Evolutionary conservation across 1,284 basidiomycete species (phyloP), one percentile per base, ranked within the genome.

Genomic region (Laetiporus sulphureus): DNA sequence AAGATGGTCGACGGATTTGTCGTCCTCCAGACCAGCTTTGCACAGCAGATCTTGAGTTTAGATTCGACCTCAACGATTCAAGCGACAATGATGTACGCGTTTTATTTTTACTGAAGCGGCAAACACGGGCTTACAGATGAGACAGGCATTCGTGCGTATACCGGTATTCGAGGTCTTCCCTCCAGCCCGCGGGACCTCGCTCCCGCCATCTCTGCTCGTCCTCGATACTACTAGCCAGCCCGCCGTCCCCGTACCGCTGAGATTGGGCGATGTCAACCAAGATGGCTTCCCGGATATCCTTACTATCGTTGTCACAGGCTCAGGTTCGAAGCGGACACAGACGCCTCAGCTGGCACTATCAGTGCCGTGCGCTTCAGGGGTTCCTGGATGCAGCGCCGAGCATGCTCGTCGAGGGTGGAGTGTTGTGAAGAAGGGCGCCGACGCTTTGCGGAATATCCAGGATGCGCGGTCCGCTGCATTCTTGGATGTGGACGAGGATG

Each of bases 201-300:
- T 58, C 3, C 68, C 77, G 18, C 72, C 65, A 2, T 73, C 76
- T 20, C 73, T 93, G 8, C 73, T 91, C 2, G 74, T 91, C 12
- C 64, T 77, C 20, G 85, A 89, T 55, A 79, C 73, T 34, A 73
- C 78, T 4, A 65, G 73, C 42, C 64, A 63, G 0, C 82, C 85
- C 0, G 56, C 79, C 0, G 60, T 94, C 2, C 93, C 94, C 0
- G 64, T 93, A 5, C 72, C 89, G 0, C 63, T 98, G 31, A 84
- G 83, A 44, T 65, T 94, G 0, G 96, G 94, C 31, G 96, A 99
- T 64, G 85, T 77, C 44, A 90, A 98, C 62, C 73, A 95, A 27
- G 94, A 99, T 58, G 96, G 96, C 0, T 98, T 90, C 66, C 94
- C 96, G 0, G 96, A 99, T 54, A 57, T 98, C 6, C 67, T 98